Evolutionary conservation across 129 eudicot species (phyloP).

Genomic region (Helianthus tuberosus): DNA sequence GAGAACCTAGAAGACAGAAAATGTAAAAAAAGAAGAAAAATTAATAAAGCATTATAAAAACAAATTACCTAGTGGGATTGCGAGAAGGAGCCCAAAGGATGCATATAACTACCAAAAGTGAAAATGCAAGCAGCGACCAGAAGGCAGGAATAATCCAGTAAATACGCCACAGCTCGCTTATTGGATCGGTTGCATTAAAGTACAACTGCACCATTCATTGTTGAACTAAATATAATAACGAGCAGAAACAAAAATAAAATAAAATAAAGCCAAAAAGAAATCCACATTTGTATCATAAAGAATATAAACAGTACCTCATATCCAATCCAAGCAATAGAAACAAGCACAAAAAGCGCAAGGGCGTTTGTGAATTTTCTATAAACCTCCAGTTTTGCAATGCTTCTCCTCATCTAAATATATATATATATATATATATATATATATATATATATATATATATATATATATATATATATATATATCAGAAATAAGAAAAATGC

Average conservation of each 20-base stretch:
- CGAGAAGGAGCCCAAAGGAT: slow-evolving; percentile 80
- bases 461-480: not conserved
- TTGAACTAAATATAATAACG: not conserved
- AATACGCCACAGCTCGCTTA: slow-evolving; percentile 73
- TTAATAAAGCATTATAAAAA: not conserved
- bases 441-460: too few species aligned
- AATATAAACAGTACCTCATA: slow-evolving; percentile 53
- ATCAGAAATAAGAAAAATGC: not conserved
- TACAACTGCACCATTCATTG: slow-evolving; percentile 44
- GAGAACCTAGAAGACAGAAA: not conserved
- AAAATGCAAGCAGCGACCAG: slow-evolving; percentile 70
- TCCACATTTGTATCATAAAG: not conserved
- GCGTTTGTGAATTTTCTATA: slow-evolving; percentile 77
- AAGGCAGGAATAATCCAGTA: slow-evolving; percentile 79
- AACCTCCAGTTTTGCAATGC: slow-evolving; percentile 73
- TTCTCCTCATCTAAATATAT: slow-evolving; percentile 55
- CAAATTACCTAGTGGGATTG: slow-evolving; percentile 71
- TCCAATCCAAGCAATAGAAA: slow-evolving; percentile 88
- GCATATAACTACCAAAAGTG: slow-evolving; percentile 64
- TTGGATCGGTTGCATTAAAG: slow-evolving; percentile 74
- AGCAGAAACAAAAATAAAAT: slow-evolving; percentile 8
- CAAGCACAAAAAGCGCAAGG: slow-evolving; percentile 70
- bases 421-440: too few species aligned
- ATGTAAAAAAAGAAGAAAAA: not conserved
- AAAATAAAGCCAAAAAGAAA: not conserved